These are phyloP conservation scores for Huiozyma naganishii DNA, from an alignment of 805 yeast genomes.

Conservation along the genomic window DNA sequence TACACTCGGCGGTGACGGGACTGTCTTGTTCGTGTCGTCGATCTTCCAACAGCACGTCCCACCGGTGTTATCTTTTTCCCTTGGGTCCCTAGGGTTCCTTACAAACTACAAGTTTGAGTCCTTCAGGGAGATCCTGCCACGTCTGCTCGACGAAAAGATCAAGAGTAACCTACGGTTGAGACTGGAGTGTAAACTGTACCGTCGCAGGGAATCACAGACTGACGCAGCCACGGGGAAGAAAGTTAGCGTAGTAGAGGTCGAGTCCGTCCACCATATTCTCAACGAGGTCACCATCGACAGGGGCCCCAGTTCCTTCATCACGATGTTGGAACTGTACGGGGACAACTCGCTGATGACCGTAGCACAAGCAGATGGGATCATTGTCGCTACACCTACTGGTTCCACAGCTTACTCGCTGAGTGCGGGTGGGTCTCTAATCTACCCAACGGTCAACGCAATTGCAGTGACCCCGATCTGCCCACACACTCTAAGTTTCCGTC, in stretches of 20 bases:
- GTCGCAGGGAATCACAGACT: slow-evolving; percentile 24
- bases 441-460: slow-evolving; percentile 87
- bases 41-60: slow-evolving; percentile 80
- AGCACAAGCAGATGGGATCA: slow-evolving; percentile 90
- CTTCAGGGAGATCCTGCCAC: slow-evolving; percentile 47
- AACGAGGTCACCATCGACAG: slow-evolving; percentile 87
- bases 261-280: slow-evolving; percentile 62
- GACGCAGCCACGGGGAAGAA: slow-evolving; percentile 34
- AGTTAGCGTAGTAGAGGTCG: slow-evolving; percentile 23
- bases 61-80: slow-evolving; percentile 77
- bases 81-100: slow-evolving; percentile 88
- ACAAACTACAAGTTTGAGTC: slow-evolving; percentile 77
- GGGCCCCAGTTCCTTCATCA: slow-evolving; percentile 88
- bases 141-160: slow-evolving; percentile 60
- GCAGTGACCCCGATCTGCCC: slow-evolving; percentile 95
- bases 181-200: slow-evolving; percentile 66
- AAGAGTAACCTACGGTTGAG: slow-evolving; percentile 77
- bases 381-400: slow-evolving; percentile 90
- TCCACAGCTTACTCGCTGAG: slow-evolving; percentile 92
- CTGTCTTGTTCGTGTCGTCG: slow-evolving; percentile 81
- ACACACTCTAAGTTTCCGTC: slow-evolving; percentile 86
- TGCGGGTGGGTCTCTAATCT: slow-evolving; percentile 92
- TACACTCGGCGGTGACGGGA: slow-evolving; percentile 95
- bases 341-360: slow-evolving; percentile 76
- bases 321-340: slow-evolving; percentile 82